Percentiles rank a stretch among this genome's conserved stretches.
phyloP scores from a whole-genome alignment of 805 yeast species.

The Saitoella complicata region DNA sequence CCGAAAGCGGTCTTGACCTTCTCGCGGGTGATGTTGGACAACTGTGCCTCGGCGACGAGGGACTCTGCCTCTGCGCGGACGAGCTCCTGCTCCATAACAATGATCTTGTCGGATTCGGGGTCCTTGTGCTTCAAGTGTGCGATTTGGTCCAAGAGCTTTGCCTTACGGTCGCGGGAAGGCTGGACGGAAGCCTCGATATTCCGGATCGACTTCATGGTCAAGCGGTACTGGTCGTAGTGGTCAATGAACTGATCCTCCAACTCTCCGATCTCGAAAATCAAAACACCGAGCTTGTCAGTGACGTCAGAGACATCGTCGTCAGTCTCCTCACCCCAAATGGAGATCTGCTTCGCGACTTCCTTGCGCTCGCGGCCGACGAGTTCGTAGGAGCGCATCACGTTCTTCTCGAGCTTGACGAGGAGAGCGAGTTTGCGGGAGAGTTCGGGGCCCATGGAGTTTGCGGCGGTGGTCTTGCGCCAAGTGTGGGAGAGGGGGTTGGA shows the following conservation, averaged over 20 bases:
- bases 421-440: conserved; percentile 80
- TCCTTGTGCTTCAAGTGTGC: conserved; percentile 97
- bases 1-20: conserved; percentile 93
- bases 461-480: conserved; percentile 36
- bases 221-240: conserved; percentile 94
- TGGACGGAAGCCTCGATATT: conserved; percentile 96
- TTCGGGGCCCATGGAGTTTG: conserved; percentile 65
- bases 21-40: conserved; percentile 94
- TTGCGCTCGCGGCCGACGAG: conserved; percentile 85
- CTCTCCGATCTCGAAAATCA: conserved; percentile 92
- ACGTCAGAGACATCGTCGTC: conserved; percentile 95
- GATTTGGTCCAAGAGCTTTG: conserved; percentile 91
- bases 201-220: conserved; percentile 84
- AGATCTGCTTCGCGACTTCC: conserved; percentile 92
- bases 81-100: conserved; percentile 91
- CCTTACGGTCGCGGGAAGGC: conserved; percentile 96
- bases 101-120: conserved; percentile 91
- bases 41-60: conserved; percentile 96
- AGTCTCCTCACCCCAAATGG: conserved; percentile 94
- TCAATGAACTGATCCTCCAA: conserved; percentile 96
- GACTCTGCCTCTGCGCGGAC: conserved; percentile 99
- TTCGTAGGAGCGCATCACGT: conserved; percentile 86
- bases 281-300: conserved; percentile 92
- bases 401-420: conserved; percentile 90
- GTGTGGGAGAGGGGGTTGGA: conserved; percentile 36